Conservation (phyloP, 75 land plant genomes). For the Chamaecyparis obtusa region DNA sequence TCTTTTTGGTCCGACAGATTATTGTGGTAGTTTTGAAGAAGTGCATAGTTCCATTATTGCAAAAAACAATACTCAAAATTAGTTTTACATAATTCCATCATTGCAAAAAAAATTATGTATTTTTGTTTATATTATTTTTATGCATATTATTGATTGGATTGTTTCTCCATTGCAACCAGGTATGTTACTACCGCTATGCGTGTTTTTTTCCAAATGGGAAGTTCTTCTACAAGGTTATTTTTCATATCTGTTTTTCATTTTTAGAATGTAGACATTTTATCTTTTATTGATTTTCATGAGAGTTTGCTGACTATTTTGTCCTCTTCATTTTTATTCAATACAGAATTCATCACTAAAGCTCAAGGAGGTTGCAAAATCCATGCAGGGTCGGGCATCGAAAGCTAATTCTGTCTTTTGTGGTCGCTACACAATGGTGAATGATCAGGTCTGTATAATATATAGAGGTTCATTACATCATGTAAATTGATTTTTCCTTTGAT, state of each 20-base stretch:
- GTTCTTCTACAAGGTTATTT: conserved; percentile 85
- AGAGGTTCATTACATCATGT: background rate
- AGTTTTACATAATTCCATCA: background rate
- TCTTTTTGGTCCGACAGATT: background rate
- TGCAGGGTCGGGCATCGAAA: conserved; percentile 75
- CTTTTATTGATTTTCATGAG: background rate
- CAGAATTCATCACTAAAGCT: conserved; percentile 80
- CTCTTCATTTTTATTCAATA: background rate
- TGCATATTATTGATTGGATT: background rate
- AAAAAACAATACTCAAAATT: background rate
- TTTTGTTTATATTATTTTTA: background rate
- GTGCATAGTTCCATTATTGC: background rate
- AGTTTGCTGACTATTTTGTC: background rate
- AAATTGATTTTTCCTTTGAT: background rate
- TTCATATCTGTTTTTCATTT: background rate
- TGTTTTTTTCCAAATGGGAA: conserved; percentile 83
- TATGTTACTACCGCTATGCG: conserved; percentile 90
- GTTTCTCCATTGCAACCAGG: conserved; percentile 44
- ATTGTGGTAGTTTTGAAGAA: background rate
- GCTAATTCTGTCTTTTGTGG: conserved; percentile 70
- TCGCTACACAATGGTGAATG: conserved; percentile 63
- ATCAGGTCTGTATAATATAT: conserved; percentile 46
- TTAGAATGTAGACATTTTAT: background rate
- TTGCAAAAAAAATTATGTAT: background rate
- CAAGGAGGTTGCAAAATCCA: conserved; percentile 78